Conservation (phyloP, 2,329 filamentous ascomycete genomes). For the Xylaria sp. region DNA sequence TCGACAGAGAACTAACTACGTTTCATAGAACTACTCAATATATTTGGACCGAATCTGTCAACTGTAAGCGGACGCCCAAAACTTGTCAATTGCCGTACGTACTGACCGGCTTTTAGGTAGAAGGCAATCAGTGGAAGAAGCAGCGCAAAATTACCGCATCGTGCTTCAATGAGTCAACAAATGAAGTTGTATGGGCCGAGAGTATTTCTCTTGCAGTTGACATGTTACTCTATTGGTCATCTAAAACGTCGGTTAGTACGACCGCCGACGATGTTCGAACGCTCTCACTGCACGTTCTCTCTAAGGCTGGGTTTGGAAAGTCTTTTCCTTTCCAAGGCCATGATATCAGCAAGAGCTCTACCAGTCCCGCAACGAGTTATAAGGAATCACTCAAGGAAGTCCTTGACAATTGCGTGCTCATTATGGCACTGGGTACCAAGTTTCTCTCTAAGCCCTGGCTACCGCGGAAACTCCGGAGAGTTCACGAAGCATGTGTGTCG, state of each 20-base stretch:
- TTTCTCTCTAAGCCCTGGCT: conserved; percentile 44
- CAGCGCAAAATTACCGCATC: conserved; percentile 44
- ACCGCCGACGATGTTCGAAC: conserved; percentile 46
- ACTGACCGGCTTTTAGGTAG: conserved; percentile 5
- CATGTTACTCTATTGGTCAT: conserved; percentile 48
- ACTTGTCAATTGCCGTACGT: neutral
- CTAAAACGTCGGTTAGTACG: conserved; percentile 36
- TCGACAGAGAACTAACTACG: no score
- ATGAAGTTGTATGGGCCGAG: conserved; percentile 48
- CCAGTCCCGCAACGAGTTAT: conserved; percentile 40
- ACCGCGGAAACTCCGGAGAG: conserved; percentile 32
- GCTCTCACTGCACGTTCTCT: conserved; percentile 47
- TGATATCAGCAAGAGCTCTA: conserved; percentile 35
- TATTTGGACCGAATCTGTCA: conserved; percentile 42
- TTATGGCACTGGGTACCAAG: conserved; percentile 45
- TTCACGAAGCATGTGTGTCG: conserved; percentile 38
- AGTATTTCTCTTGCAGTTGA: conserved; percentile 40
- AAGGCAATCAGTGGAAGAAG: conserved; percentile 39
- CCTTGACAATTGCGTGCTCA: conserved; percentile 48
- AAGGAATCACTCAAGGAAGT: conserved; percentile 46
- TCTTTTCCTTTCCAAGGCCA: conserved; percentile 47
- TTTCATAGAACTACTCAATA: conserved; percentile 16
- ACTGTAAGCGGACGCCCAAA: conserved; percentile 16
- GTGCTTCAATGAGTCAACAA: conserved; percentile 49
- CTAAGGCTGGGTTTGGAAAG: conserved; percentile 48